These are phyloP conservation scores for Pythium sp. DNA, from an alignment of 352 stramenopile genomes.

Conservation along the genomic window DNA sequence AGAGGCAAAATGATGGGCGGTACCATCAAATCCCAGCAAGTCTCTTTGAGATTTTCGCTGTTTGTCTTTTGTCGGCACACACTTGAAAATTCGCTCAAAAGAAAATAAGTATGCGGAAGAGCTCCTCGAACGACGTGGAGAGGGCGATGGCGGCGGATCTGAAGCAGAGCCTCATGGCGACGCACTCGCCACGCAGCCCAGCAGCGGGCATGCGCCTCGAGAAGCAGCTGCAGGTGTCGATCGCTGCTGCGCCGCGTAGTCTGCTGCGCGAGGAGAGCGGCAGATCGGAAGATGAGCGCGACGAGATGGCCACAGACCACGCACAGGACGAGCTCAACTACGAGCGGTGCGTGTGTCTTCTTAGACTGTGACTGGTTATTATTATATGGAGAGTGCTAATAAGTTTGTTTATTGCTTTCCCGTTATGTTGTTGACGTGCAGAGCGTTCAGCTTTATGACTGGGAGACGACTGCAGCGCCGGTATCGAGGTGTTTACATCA, in stretches of 20 bases:
- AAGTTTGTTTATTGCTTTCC: background rate
- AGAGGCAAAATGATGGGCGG: background rate
- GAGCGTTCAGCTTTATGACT: constrained; percentile 37
- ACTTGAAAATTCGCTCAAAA: background rate
- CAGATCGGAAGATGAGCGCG: background rate
- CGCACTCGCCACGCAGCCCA: background rate
- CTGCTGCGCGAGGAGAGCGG: background rate
- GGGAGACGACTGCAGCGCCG: constrained; percentile 31
- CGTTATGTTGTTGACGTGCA: constrained; percentile 14
- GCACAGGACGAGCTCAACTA: constrained; percentile 14
- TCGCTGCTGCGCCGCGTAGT: background rate
- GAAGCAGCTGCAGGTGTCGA: background rate
- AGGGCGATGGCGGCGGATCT: constrained; percentile 10
- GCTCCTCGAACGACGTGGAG: constrained; percentile 1
- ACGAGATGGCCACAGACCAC: background rate
- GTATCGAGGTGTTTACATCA: constrained; percentile 39
- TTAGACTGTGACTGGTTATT: background rate
- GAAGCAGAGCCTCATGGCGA: constrained; percentile 19
- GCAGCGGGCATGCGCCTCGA: background rate
- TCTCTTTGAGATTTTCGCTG: background rate
- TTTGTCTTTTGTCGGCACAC: too few species aligned
- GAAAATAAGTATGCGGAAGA: constrained; percentile 5
- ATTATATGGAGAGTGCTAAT: background rate
- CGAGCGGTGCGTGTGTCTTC: constrained; percentile 5
- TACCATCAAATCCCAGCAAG: background rate